Base-by-base conservation (phyloP, 2,329 filamentous ascomycete species). In the Dichotomopilus funicola region DNA sequence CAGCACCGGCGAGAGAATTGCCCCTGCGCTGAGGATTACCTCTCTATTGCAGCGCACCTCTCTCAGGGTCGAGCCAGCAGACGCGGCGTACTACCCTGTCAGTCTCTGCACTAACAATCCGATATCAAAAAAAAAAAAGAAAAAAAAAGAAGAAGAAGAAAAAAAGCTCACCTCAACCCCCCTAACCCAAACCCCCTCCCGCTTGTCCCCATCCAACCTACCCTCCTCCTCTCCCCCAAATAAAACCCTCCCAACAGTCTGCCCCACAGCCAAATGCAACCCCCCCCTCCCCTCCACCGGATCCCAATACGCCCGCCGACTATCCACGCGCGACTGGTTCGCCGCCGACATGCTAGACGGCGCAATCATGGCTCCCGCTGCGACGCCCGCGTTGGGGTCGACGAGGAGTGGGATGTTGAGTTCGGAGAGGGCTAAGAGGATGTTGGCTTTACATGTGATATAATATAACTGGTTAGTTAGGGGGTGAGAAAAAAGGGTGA, bases 251-350 rank as follows among this genome's bases (percentile, higher is more conserved):
- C 19, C 19, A 27, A 70, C 72, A n/a, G 68, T 71, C 50, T 73
- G 68, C 5, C 66, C 66, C 2, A 71, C 70, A 0, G 72, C 61
- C 33, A 75, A 45, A 33, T 75, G 71, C 37, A 75, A 60, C 51
- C 76, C 75, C 1, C 66, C 59, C 4, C 71, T 71, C 34, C 62
- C 55, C 5, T 69, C 55, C 2, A 70, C 68, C 0, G 67, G 61
- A 50, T 76, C 70, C 13, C 71, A 66, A 59, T 76, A 75, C 8
- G 70, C 69, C n/a, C 68, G 68, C 7, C 73, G 67, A 34, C 70
- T 70, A 60, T 75, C 70, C 3, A 66, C 68, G 36, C 73, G 68
- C 8, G 72, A 73, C 59, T 74, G 72, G 46, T 73, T 74, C 12
- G 62, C 57, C 2, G 67, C 66, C n/a, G 61, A 62, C 51, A 75